Base-by-base conservation (phyloP, 441 rosid genomes). In the Brassica balearica region DNA sequence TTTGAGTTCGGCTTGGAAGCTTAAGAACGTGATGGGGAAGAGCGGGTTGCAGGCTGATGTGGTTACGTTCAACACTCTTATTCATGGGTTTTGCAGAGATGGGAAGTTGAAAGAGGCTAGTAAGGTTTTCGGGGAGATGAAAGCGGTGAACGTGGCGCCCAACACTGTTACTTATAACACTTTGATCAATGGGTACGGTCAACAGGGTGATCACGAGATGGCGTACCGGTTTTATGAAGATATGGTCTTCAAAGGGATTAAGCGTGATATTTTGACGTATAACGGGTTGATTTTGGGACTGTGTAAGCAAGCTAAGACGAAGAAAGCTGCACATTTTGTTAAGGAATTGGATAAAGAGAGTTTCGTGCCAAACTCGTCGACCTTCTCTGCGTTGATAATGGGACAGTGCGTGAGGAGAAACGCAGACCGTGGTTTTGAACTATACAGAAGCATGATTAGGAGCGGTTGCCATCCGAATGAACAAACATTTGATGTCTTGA, bases 291-390 rank as follows among this genome's bases (percentile, higher is more conserved):
- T 94, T 58, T 78, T 83, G 69, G 98, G 97, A 48, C 78, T 89
- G 34, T 29, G 34, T 85, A 89, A 85, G 67, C 93, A 84, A 69
- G 98, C 93, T 1, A 92, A 90, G 92, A 94, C 97, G 20, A 94
- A 88, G 90, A 92, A 88, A 76, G 95, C 98, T 77, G 96, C 97
- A 3, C 85, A 79, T 79, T 74, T 92, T 78, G 90, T 91, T 68
- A 88, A 86, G 82, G 90, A 88, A 69, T 91, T 93, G 14, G 93
- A 88, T 68, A 89, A 86, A 77, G 82, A 87, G 87, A 79, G 83
- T 53, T 83, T 94, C 74, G 87, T 82, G 38, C 96, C 92, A 34
- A 92, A 92, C 77, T 83, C 89, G 8, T 90, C 97, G 6, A 94
- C 94, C 55, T 92, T 86, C 75, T 85, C 91, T 19, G 92, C 92